Conservation (phyloP, 2,329 filamentous ascomycete genomes). For the Phyllosticta ampelicida region DNA sequence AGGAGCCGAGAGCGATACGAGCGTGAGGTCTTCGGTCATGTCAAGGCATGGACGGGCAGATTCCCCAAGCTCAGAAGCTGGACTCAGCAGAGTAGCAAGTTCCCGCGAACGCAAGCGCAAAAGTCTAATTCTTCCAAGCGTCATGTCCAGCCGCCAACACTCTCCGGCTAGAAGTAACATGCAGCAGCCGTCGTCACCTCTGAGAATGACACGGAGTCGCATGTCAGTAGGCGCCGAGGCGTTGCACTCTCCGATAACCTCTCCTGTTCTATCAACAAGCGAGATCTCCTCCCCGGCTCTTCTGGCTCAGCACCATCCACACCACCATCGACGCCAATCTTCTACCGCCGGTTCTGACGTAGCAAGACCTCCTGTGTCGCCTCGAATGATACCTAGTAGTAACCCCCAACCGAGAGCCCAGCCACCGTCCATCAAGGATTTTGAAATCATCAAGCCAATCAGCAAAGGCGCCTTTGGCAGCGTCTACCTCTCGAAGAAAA, state of each 20-base stretch:
- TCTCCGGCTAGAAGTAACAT: conserved; percentile 69
- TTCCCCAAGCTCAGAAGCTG: conserved; percentile 81
- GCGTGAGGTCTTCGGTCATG: conserved; percentile 68
- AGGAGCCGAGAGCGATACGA: conserved; percentile 78
- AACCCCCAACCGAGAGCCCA: conserved; percentile 80
- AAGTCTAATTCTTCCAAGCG: conserved; percentile 71
- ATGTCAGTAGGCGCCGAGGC: conserved; percentile 51
- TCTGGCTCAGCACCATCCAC: conserved; percentile 38
- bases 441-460: conserved; percentile 98
- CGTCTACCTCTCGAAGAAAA: conserved; percentile 97
- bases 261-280: conserved; percentile 71
- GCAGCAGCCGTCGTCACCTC: conserved; percentile 65
- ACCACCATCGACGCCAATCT: conserved; percentile 79
- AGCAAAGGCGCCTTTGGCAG: conserved; percentile 98
- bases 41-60: conserved; percentile 66
- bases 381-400: conserved; percentile 63
- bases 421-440: conserved; percentile 95
- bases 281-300: conserved; percentile 70
- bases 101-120: conserved; percentile 74
- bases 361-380: conserved; percentile 63
- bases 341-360: conserved; percentile 71
- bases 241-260: conserved; percentile 75
- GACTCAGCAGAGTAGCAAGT: conserved; percentile 64
- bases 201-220: conserved; percentile 76
- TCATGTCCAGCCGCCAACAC: conserved; percentile 72